Conservation (phyloP, 2,329 filamentous ascomycete species). For the Cadophora luteo-olivacea region DNA sequence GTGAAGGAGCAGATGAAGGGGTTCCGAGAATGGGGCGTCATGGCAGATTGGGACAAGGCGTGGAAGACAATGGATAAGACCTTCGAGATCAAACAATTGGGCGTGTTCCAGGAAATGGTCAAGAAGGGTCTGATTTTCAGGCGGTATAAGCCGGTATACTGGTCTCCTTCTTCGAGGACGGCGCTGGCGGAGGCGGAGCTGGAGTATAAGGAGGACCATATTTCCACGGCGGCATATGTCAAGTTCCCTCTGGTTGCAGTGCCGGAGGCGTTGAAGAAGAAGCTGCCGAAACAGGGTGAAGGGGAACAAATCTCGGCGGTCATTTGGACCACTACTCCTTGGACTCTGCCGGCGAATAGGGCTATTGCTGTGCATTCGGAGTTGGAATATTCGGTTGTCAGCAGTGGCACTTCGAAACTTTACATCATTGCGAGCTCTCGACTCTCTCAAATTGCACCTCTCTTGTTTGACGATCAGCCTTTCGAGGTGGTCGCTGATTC, state of each 20-base stretch:
- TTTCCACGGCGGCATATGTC: constrained; percentile 78
- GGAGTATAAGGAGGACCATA: constrained; percentile 79
- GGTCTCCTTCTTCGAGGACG: constrained; percentile 80
- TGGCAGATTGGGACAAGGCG: constrained; percentile 78
- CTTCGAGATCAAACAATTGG: constrained; percentile 78
- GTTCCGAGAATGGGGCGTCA: constrained; percentile 77
- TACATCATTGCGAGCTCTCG: constrained; percentile 77
- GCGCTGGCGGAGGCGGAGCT: constrained; percentile 85
- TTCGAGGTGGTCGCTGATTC: constrained; percentile 57
- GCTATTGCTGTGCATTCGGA: constrained; percentile 83
- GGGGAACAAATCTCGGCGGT: constrained; percentile 70
- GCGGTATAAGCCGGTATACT: constrained; percentile 83
- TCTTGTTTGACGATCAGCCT: constrained; percentile 46
- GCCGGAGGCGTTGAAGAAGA: constrained; percentile 51
- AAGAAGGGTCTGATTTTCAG: constrained; percentile 77
- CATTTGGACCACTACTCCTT: constrained; percentile 99
- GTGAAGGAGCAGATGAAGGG: constrained; percentile 75
- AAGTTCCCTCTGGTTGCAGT: constrained; percentile 71
- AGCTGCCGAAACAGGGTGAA: constrained; percentile 48
- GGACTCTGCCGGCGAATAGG: constrained; percentile 93
- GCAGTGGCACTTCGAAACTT: constrained; percentile 57
- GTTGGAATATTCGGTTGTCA: constrained; percentile 75
- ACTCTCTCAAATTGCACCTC: constrained; percentile 62
- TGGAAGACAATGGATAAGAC: constrained; percentile 81
- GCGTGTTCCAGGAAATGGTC: constrained; percentile 78